Conservation (phyloP, 345 rosid species). For the Brassica nigra region DNA sequence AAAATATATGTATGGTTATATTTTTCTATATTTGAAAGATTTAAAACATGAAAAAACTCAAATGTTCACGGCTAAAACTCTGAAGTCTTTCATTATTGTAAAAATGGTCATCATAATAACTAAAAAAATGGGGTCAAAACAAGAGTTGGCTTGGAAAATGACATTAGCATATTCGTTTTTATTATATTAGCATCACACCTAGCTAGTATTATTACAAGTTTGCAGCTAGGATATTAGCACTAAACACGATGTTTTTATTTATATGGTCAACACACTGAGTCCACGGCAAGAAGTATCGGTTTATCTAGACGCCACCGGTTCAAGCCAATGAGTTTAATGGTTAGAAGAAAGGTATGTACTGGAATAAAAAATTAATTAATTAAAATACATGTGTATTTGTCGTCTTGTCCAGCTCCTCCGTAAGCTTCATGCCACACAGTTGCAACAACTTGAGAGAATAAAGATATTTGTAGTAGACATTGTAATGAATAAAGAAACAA, state of each 20-base stretch:
- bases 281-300: not conserved
- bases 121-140: not conserved
- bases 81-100: not conserved
- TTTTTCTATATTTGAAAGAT: too few species aligned
- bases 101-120: not conserved
- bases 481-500: not conserved
- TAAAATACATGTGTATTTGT: not conserved
- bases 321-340: not conserved
- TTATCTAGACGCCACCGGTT: not conserved
- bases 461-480: conserved; percentile 1
- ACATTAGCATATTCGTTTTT: not conserved
- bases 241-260: not conserved
- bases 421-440: not conserved
- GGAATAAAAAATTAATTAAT: not conserved
- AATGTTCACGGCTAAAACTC: not conserved
- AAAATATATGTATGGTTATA: too few species aligned
- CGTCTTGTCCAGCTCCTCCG: not conserved
- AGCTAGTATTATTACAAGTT: not conserved
- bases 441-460: not conserved
- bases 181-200: not conserved
- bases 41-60: too few species aligned
- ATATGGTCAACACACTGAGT: not conserved
- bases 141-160: not conserved
- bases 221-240: not conserved
- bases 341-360: not conserved